Evolutionary conservation across 257 asterid species (phyloP).

Genomic region (Solanum tarapatanum): DNA sequence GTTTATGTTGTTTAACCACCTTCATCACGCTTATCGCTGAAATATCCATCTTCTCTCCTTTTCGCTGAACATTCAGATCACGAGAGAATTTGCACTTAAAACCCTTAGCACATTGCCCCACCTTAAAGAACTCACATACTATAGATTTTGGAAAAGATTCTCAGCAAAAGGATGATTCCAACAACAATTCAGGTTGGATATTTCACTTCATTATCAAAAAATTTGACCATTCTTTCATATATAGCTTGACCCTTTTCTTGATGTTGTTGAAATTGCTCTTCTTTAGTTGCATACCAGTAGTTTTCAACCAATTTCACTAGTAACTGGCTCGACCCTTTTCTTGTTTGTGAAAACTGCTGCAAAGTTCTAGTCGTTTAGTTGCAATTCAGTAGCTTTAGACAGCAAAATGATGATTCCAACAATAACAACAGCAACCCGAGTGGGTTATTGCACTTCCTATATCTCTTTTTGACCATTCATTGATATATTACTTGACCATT

Average conservation of each 20-base stretch:
- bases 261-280: neutral
- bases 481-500: no score
- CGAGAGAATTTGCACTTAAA: conserved; percentile 94
- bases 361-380: neutral
- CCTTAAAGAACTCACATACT: conserved; percentile 52
- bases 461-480: no score
- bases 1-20: conserved; percentile 18
- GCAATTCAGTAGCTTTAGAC: neutral
- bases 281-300: neutral
- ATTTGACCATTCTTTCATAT: neutral
- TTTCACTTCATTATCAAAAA: neutral
- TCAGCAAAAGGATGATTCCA: conserved; percentile 14
- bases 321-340: neutral
- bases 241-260: neutral
- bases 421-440: no score
- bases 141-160: conserved; percentile 54
- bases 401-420: neutral
- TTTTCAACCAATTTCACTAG: neutral
- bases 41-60: conserved; percentile 87
- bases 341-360: neutral
- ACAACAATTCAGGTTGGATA: neutral
- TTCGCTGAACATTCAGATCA: conserved; percentile 86
- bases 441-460: no score
- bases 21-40: conserved; percentile 59
- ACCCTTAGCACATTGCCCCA: conserved; percentile 81